Base-by-base conservation (phyloP, 192 early-diverging fungal species). In the Lobosporangium transversale region DNA sequence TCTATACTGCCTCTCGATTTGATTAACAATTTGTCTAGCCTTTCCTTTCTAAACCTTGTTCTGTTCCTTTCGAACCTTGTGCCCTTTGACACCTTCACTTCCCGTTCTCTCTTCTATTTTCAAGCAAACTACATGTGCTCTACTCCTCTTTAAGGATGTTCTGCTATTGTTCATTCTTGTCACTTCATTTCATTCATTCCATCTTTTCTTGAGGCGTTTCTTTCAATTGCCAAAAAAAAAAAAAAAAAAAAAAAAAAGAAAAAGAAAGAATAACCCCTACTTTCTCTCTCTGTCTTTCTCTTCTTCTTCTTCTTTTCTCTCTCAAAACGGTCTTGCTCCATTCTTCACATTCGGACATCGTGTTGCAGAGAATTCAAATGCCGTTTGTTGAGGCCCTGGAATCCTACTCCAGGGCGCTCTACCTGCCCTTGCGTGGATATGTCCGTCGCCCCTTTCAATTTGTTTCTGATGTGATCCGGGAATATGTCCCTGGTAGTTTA, bases 351-450 rank as follows among this genome's bases (percentile, higher is more conserved):
- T 49, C n/a, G 47, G 47, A 14, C 62, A 67, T 58, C 73, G 45
- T 76, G 73, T 52, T 76, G 73, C 73, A 76, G 52, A 63, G 73
- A 67, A 76, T 76, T 27, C 73, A 76, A 59, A 76, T 76, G 73
- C 73, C 73, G 12, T 66, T 76, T 66, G 73, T 76, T 48, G 73
- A 76, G 64, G 62, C 73, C 73, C 73, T 76, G 73, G 73, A 76
- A 67, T 62, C 64, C 45, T 76, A 67, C 65, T 76, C 73, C 63
- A 76, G 73, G 73, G 73, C 73, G 35, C 73, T 76, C 73, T 76
- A 76, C 59, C 40, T 76, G 23, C 73, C 73, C 23, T 42, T 76
- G 44, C 73, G 73, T 20, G 65, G 62, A 40, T 76, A 76, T 33
- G 58, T 76, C 37, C 73, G 73, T 33, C 55, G 64, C 12, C 73